Conservation (phyloP, 768 basidiomycete species). For the Mycena pura region DNA sequence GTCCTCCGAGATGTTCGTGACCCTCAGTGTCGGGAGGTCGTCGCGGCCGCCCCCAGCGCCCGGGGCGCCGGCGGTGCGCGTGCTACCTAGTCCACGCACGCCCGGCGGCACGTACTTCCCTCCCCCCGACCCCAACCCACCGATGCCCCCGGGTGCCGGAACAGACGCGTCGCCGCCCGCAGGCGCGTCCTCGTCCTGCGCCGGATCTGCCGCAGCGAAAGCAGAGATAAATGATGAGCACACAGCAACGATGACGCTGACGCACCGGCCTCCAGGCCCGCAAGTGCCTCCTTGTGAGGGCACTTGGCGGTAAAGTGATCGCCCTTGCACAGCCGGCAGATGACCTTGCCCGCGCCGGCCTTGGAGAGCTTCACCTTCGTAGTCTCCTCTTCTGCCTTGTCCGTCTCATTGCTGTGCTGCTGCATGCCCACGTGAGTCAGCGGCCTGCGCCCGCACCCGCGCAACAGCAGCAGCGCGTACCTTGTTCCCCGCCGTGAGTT, state of each 20-base stretch:
- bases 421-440: not conserved
- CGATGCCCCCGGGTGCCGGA: slow-evolving; percentile 42
- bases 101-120: slow-evolving; percentile 96
- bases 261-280: slow-evolving; percentile 71
- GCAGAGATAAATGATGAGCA: too few species aligned
- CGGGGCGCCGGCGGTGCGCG: slow-evolving; percentile 65
- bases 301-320: slow-evolving; percentile 98
- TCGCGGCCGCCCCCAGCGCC: slow-evolving; percentile 70
- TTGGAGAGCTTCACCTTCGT: slow-evolving; percentile 72
- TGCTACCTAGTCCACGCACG: too few species aligned
- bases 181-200: slow-evolving; percentile 46
- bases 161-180: slow-evolving; percentile 41
- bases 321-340: slow-evolving; percentile 94
- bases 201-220: slow-evolving; percentile 26
- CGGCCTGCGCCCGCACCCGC: too few species aligned
- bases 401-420: slow-evolving; percentile 65
- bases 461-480: too few species aligned
- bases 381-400: slow-evolving; percentile 67
- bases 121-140: slow-evolving; percentile 54
- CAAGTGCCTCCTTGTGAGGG: slow-evolving; percentile 95
- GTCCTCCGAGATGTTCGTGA: slow-evolving; percentile 96
- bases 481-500: slow-evolving; percentile 66
- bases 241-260: not conserved
- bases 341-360: slow-evolving; percentile 85
- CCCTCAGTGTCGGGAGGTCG: slow-evolving; percentile 94